Conservation (phyloP, 345 rosid genomes). For the Rhodomyrtus tomentosa region DNA sequence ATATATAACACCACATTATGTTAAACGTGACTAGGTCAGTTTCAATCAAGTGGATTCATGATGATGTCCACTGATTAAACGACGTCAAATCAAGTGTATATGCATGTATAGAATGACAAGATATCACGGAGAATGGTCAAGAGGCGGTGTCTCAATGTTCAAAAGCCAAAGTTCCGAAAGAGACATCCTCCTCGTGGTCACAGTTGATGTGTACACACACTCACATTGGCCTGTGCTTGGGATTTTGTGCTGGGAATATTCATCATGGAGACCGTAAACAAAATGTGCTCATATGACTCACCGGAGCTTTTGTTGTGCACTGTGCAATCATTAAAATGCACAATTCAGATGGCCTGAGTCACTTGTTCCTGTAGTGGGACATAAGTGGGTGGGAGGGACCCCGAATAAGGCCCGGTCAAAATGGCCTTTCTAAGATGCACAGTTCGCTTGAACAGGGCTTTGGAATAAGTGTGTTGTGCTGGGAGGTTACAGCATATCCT, state of each 20-base stretch:
- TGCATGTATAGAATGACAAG: background rate
- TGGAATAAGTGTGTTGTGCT: background rate
- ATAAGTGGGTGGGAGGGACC: background rate
- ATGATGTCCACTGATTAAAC: background rate
- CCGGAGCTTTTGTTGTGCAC: background rate
- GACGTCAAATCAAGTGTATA: background rate
- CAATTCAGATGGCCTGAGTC: background rate
- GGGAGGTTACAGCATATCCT: background rate
- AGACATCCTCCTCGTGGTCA: background rate
- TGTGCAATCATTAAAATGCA: background rate
- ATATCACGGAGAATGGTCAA: background rate
- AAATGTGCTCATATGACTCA: background rate
- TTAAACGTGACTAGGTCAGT: background rate
- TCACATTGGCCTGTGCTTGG: background rate
- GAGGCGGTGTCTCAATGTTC: background rate
- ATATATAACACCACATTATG: background rate
- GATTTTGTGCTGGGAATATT: background rate
- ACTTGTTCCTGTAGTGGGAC: background rate
- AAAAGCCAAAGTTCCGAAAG: background rate
- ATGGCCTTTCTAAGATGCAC: background rate
- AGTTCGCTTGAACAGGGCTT: background rate
- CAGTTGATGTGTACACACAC: background rate
- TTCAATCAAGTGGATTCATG: background rate
- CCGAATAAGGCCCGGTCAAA: background rate
- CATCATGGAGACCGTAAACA: background rate